These are phyloP conservation scores for Trichosporon sp. DNA, from an alignment of 1,284 basidiomycete species.

Conservation along the genomic window DNA sequence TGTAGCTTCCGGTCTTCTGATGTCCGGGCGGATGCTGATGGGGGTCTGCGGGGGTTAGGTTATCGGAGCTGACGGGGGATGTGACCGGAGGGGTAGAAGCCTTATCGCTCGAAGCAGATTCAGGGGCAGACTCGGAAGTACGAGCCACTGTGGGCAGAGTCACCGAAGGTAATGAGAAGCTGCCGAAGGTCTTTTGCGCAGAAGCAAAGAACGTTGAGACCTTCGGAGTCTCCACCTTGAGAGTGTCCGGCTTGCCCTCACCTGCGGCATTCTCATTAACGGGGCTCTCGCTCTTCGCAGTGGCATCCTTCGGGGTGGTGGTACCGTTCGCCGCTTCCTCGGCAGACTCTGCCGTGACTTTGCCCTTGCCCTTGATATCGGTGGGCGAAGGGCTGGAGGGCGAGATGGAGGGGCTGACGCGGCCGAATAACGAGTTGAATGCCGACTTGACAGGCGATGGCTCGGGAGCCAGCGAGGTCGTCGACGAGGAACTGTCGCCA, in stretches of 20 bases:
- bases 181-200: background rate
- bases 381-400: background rate
- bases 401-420: background rate
- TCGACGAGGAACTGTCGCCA: background rate
- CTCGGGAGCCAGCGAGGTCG: background rate
- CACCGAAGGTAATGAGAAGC: slow-evolving; percentile 3
- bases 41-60: background rate
- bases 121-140: background rate
- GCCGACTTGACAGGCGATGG: background rate
- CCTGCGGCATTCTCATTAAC: background rate
- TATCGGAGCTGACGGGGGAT: background rate
- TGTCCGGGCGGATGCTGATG: background rate
- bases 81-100: background rate
- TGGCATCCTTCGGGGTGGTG: background rate
- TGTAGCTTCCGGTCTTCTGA: background rate
- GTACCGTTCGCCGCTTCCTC: background rate
- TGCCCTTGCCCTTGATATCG: background rate
- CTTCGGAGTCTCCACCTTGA: background rate
- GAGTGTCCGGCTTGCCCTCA: background rate
- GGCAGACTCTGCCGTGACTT: background rate
- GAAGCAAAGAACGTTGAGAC: slow-evolving; percentile 1
- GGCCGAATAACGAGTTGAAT: background rate
- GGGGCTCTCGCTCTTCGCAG: background rate
- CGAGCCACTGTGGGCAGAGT: background rate
- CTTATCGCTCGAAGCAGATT: background rate